Base-by-base conservation (phyloP, 495 filamentous ascomycete species). In the Aspergillus olivimuriae region DNA sequence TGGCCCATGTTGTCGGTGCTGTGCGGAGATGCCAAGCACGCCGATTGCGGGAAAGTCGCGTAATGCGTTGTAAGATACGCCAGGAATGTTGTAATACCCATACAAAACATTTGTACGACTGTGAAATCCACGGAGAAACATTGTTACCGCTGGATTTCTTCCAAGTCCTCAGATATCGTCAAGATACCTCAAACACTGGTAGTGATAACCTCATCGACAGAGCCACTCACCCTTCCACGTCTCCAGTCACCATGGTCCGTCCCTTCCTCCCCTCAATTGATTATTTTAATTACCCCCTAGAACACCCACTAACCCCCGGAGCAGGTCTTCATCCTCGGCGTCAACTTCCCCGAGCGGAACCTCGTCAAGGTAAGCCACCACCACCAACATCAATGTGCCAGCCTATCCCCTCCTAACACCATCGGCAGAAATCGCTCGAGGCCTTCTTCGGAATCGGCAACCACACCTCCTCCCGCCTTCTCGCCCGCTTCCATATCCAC, bases 361-460 rank as follows among this genome's bases (percentile, higher is more conserved):
- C 75, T 94, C 47, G 77, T 95, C 62, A 86, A 83, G 76, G 89
- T 84, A 76, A 65, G 62, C 53, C 52, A 40, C 49, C 38, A 37
- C 31, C 43, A 48, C 16, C 37, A 31, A 40, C 39, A 32, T 18
- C 19, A 8, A 53, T 26, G 32, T 22, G 38, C 30, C 20, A 48
- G 19, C 14, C 26, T 43, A 17, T 34, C 20, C 30, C 34, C 17
- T 48, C 46, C 50, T 58, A 43, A 52, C 40, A 17, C 34, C 21
- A 39, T 43, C 33, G 40, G 23, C 58, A 95, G 87, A 86, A 83
- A 76, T 81, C 85, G 11, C 83, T 97, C 43, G 72, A 90, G 65
- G 69, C 71, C 37, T 96, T 97, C 80, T 97, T 95, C 67, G 89
- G 87, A 39, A 77, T 97, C 48, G 92, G 92, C 8, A 73, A 77